A percentile compares a stretch with the other conserved stretches of the same genome.
These are phyloP conservation scores for Lathyrus tuberosus DNA, from an alignment of 306 rosid species.

Conservation along the genomic window DNA sequence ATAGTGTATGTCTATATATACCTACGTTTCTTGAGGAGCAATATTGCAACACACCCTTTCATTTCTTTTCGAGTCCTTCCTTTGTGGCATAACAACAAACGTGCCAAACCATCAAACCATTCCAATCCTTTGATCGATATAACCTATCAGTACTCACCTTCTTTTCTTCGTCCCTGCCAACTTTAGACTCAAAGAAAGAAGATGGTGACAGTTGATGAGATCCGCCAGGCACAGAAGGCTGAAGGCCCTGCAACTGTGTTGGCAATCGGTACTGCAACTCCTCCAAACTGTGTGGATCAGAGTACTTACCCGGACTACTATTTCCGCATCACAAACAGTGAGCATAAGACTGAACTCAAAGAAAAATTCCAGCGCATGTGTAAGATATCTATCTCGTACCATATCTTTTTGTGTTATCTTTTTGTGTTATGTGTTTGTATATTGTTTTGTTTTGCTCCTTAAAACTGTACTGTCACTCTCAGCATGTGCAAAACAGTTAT, in stretches of 20 bases:
- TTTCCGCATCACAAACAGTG: conserved; percentile 65
- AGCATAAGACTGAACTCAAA: conserved; percentile 40
- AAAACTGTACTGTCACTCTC: neutral
- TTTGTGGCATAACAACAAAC: neutral
- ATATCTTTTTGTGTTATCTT: neutral
- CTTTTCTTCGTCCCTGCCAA: neutral
- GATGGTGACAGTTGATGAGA: conserved; percentile 46
- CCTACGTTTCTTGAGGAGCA: neutral
- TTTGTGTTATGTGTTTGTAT: neutral
- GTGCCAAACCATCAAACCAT: conserved; percentile 6
- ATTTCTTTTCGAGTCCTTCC: neutral
- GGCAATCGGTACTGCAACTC: conserved; percentile 67
- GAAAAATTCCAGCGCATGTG: conserved; percentile 49
- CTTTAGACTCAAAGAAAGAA: conserved; percentile 14
- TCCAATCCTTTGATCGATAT: neutral
- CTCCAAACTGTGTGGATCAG: conserved; percentile 58
- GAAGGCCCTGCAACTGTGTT: conserved; percentile 68
- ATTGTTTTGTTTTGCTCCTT: neutral
- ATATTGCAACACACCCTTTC: conserved; percentile 17
- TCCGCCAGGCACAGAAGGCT: conserved; percentile 62
- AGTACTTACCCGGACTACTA: conserved; percentile 60
- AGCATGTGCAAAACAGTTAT: neutral
- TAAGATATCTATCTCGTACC: conserved; percentile 11
- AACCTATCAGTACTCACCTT: neutral
- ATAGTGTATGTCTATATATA: neutral